A percentile compares a stretch with the other conserved stretches of the same genome.
Conservation (phyloP, 2,329 filamentous ascomycete species). For the Colletotrichum graminicola region DNA sequence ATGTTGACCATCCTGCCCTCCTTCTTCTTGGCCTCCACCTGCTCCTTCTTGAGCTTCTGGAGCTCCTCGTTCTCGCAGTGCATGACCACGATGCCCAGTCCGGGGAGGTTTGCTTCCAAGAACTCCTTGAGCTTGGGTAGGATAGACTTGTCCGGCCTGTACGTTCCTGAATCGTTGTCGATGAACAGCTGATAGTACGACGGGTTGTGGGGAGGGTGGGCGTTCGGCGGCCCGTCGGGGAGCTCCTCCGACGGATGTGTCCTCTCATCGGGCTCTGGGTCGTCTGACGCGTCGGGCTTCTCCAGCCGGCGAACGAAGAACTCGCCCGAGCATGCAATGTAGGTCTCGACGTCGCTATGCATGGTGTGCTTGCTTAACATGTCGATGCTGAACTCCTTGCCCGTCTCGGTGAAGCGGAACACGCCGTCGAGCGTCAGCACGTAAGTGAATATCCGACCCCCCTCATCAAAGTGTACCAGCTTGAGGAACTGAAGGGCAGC, state of each 20-base stretch:
- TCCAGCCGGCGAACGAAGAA: slow-evolving; percentile 85
- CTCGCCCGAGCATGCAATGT: slow-evolving; percentile 92
- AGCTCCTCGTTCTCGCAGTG: slow-evolving; percentile 85
- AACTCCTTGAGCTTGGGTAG: slow-evolving; percentile 80
- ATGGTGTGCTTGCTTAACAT: slow-evolving; percentile 95
- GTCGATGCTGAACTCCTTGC: slow-evolving; percentile 95
- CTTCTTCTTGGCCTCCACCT: slow-evolving; percentile 79
- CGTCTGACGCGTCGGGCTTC: slow-evolving; percentile 59
- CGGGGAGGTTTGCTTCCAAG: slow-evolving; percentile 79
- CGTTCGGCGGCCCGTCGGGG: slow-evolving; percentile 60
- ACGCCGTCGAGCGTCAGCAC: slow-evolving; percentile 89
- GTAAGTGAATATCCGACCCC: slow-evolving; percentile 90
- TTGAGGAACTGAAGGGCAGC: slow-evolving; percentile 86
- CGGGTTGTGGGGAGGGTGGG: slow-evolving; percentile 60
- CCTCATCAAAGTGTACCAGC: slow-evolving; percentile 87
- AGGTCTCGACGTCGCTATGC: slow-evolving; percentile 92
- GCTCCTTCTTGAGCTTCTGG: slow-evolving; percentile 79
- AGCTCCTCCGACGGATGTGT: slow-evolving; percentile 66
- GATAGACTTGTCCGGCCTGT: slow-evolving; percentile 84
- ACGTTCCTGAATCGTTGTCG: slow-evolving; percentile 95
- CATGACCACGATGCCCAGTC: slow-evolving; percentile 78
- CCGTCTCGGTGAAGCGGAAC: slow-evolving; percentile 93
- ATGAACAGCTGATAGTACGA: slow-evolving; percentile 86
- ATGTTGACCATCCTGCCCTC: slow-evolving; percentile 65
- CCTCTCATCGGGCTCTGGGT: slow-evolving; percentile 57